Evolutionary conservation across 257 asterid genomes (phyloP).

Genomic region (Jasminum sambac): DNA sequence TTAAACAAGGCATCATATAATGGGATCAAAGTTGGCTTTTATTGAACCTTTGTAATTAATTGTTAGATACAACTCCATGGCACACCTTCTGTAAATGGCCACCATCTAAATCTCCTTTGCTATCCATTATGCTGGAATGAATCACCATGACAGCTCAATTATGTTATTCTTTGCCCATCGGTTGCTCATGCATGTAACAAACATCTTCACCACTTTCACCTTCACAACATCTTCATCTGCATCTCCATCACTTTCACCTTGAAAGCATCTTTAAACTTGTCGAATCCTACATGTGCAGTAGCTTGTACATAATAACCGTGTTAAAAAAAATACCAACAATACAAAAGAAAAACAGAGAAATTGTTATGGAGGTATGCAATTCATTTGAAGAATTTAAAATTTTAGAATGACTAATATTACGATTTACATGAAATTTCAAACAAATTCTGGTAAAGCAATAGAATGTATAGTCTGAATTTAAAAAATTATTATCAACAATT

Average conservation of each 20-base stretch:
- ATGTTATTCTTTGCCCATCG: slow-evolving; percentile 57
- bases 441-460: no score
- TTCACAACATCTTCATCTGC: no score
- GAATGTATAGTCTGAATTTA: no score
- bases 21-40: slow-evolving; percentile 24
- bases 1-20: slow-evolving; percentile 39
- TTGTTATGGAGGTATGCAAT: no score
- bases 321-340: slow-evolving; percentile 24
- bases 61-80: slow-evolving; percentile 28
- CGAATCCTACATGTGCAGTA: slow-evolving; percentile 92
- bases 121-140: slow-evolving; percentile 14
- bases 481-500: no score
- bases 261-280: slow-evolving; percentile 90
- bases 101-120: slow-evolving; percentile 25
- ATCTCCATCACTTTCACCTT: no score
- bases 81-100: slow-evolving; percentile 26
- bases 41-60: slow-evolving; percentile 26
- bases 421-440: no score
- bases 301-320: slow-evolving; percentile 97
- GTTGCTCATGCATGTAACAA: slow-evolving; percentile 64
- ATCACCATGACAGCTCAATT: slow-evolving; percentile 9
- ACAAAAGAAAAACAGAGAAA: neutral
- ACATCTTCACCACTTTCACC: slow-evolving; percentile 63
- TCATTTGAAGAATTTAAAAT: no score
- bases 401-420: no score